phyloP scores from a whole-genome alignment of 192 early-diverging fungal species.

The Phlyctochytrium bullatum region DNA sequence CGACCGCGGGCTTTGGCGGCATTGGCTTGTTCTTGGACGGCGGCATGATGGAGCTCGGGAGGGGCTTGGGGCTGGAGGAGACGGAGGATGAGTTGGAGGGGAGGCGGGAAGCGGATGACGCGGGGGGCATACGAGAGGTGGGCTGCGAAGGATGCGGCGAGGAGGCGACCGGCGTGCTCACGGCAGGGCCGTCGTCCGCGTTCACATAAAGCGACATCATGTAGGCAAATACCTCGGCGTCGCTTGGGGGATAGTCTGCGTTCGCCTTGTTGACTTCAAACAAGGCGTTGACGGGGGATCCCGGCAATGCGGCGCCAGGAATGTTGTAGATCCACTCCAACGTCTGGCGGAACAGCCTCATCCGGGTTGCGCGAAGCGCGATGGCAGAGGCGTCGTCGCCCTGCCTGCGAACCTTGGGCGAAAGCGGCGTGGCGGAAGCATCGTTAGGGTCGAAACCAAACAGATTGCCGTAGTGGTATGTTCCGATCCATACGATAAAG shows the following conservation, averaged over 20 bases:
- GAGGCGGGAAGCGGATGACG: neutral
- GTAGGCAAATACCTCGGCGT: slow-evolving; percentile 8
- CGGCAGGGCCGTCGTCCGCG: neutral
- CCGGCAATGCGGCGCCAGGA: neutral
- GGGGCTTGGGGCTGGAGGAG: neutral
- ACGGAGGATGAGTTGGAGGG: neutral
- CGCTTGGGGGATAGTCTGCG: neutral
- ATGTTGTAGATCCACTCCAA: slow-evolving; percentile 2
- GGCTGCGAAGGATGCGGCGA: neutral
- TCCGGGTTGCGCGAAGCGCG: neutral
- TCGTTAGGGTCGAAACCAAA: slow-evolving; percentile 28
- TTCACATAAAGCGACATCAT: neutral
- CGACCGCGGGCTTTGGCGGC: no score
- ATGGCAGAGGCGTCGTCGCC: neutral
- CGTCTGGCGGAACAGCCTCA: neutral
- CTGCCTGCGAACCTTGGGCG: neutral
- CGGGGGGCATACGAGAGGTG: neutral
- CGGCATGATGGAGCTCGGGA: neutral
- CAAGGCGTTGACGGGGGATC: neutral
- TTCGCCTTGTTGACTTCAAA: no score
- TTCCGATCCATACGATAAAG: slow-evolving; percentile 21
- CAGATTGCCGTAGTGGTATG: slow-evolving; percentile 21
- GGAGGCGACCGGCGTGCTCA: neutral
- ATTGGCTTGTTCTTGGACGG: no score
- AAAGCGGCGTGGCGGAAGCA: neutral